Conservation (phyloP, 352 stramenopile species). For the Stramenopiles sp. region DNA sequence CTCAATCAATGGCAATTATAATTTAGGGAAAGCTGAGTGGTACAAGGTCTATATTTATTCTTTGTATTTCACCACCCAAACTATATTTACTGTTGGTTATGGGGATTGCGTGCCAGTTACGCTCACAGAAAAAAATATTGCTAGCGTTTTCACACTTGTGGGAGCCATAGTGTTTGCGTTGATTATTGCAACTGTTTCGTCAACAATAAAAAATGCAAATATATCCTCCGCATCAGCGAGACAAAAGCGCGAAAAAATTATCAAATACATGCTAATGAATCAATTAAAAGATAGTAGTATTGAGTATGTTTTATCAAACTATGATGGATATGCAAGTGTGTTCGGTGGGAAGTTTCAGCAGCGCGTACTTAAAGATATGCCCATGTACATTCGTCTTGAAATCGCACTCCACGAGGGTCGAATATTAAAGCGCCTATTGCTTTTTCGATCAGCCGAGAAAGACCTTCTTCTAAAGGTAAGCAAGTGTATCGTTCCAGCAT, state of each 20-base stretch:
- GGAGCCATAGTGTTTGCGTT: not conserved
- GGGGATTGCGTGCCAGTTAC: constrained; percentile 20
- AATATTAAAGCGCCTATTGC: no score
- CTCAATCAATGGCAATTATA: no score
- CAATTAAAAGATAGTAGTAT: not conserved
- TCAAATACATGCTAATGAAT: not conserved
- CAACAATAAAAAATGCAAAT: not conserved
- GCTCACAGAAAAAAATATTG: not conserved
- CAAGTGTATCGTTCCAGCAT: no score
- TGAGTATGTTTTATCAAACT: not conserved
- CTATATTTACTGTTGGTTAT: constrained; percentile 36
- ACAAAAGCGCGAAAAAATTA: not conserved
- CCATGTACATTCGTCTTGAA: not conserved
- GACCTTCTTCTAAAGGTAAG: no score
- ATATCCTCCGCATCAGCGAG: not conserved
- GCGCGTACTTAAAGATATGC: not conserved
- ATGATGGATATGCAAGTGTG: not conserved
- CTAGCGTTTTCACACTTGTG: not conserved
- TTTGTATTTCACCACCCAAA: constrained; percentile 37
- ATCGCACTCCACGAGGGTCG: constrained; percentile 20
- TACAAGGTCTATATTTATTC: not conserved
- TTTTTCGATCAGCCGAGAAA: no score
- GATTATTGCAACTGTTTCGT: not conserved
- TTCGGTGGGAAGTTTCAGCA: not conserved
- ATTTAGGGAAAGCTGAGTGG: no score